Percentiles rank a stretch among this genome's conserved stretches.
Conservation (phyloP, 2,329 filamentous ascomycete genomes). For the Penicillium sp. region DNA sequence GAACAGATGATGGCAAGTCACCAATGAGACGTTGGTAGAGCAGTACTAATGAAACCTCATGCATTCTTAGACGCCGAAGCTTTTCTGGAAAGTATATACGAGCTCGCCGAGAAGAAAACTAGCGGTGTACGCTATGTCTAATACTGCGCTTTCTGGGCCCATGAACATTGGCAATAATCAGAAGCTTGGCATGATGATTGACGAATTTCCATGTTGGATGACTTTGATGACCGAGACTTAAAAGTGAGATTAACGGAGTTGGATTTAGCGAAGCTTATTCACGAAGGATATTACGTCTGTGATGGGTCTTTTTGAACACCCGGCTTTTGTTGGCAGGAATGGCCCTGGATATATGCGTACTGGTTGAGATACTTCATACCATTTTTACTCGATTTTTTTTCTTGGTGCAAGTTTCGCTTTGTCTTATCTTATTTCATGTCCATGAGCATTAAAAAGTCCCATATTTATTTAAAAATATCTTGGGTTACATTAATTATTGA, state of each 20-base stretch:
- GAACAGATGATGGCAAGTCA: conserved; percentile 34
- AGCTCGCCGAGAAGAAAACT: conserved; percentile 17
- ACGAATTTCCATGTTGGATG: conserved; percentile 27
- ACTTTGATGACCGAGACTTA: conserved; percentile 25
- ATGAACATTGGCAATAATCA: not conserved
- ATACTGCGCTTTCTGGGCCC: conserved; percentile 17
- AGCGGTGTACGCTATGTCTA: not conserved
- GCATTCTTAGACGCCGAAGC: conserved; percentile 40
- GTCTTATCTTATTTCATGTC: not conserved
- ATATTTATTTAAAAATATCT: no score
- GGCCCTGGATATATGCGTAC: not conserved
- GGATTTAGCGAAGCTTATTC: conserved; percentile 2
- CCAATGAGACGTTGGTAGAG: not conserved
- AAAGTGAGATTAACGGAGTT: conserved; percentile 9
- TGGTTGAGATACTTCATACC: not conserved
- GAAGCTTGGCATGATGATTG: conserved; percentile 17
- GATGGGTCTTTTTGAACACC: not conserved
- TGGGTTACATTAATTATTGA: no score
- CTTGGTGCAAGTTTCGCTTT: not conserved
- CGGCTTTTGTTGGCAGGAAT: not conserved
- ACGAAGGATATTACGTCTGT: not conserved
- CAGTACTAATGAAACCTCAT: conserved; percentile 11
- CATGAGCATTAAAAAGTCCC: not conserved
- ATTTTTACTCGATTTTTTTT: not conserved
- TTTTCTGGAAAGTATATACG: conserved; percentile 41